These are phyloP conservation scores for Narthecium ossifragum DNA, from an alignment of 106 monocot species.

Conservation along the genomic window DNA sequence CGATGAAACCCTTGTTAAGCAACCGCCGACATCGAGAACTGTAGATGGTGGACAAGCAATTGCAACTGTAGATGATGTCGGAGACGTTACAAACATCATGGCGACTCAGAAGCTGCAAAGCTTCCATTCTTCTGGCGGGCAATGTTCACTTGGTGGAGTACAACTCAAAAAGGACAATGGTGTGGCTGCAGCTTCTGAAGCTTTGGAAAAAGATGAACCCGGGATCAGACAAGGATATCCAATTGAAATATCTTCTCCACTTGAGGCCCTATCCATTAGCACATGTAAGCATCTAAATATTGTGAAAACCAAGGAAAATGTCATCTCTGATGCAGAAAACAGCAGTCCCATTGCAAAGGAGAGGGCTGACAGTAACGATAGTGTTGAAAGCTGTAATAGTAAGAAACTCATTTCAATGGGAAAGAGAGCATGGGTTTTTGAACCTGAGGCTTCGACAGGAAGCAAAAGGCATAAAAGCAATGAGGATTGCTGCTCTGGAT, in stretches of 20 bases:
- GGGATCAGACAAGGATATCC: neutral
- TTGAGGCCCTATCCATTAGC: neutral
- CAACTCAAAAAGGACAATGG: neutral
- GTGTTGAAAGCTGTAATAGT: constrained; percentile 53
- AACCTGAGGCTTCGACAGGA: constrained; percentile 8
- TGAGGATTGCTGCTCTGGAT: constrained; percentile 13
- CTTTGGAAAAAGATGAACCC: constrained; percentile 1
- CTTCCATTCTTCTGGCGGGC: neutral
- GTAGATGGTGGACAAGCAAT: neutral
- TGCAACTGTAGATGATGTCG: neutral
- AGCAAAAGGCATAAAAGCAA: constrained; percentile 31
- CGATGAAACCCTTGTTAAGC: neutral
- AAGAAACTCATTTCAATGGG: constrained; percentile 19
- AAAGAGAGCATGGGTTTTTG: constrained; percentile 32
- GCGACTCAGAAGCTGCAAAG: neutral
- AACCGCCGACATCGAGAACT: neutral
- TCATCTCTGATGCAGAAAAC: constrained; percentile 12
- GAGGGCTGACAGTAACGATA: constrained; percentile 41
- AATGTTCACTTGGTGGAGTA: neutral
- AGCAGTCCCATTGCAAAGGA: constrained; percentile 19
- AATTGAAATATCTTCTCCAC: constrained; percentile 5
- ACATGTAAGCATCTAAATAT: constrained; percentile 1
- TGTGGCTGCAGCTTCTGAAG: neutral
- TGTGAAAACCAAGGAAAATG: constrained; percentile 29
- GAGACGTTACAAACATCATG: neutral